phyloP scores from a whole-genome alignment of 805 yeast species.

The Kuraishia cidri region DNA sequence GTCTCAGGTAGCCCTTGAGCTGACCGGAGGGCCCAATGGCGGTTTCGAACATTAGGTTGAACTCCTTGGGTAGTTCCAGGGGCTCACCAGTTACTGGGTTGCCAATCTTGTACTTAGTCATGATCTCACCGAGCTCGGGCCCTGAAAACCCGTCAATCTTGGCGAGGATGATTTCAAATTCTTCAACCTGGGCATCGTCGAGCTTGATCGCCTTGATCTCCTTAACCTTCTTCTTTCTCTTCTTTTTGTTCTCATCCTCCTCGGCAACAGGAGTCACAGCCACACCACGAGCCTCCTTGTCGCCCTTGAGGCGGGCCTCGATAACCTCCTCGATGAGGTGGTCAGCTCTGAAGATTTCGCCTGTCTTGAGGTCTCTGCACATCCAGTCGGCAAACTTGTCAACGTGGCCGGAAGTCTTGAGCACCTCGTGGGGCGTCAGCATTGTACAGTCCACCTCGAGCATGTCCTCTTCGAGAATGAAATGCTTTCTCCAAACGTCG shows the following conservation, averaged over 20 bases:
- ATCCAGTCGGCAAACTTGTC: slow-evolving; percentile 99
- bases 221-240: slow-evolving; percentile 93
- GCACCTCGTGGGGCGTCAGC: slow-evolving; percentile 95
- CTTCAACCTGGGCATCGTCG: slow-evolving; percentile 70
- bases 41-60: slow-evolving; percentile 98
- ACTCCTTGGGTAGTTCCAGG: slow-evolving; percentile 86
- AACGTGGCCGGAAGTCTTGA: slow-evolving; percentile 98
- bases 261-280: slow-evolving; percentile 60
- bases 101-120: slow-evolving; percentile 71
- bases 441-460: slow-evolving; percentile 96
- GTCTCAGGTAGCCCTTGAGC: slow-evolving; percentile 90
- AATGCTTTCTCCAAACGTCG: slow-evolving; percentile 97
- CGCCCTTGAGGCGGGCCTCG: slow-evolving; percentile 94
- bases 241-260: slow-evolving; percentile 72
- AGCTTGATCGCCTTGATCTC: slow-evolving; percentile 84
- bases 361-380: slow-evolving; percentile 93
- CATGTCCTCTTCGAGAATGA: slow-evolving; percentile 96
- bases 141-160: slow-evolving; percentile 96
- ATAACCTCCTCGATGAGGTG: slow-evolving; percentile 96
- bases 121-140: slow-evolving; percentile 81
- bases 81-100: slow-evolving; percentile 88
- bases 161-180: slow-evolving; percentile 82
- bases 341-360: slow-evolving; percentile 98
- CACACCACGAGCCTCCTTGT: slow-evolving; percentile 92
- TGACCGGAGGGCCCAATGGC: slow-evolving; percentile 99